Evolutionary conservation across 2,329 filamentous ascomycete genomes (phyloP).

Genomic region (Aspergillus viridinutans): DNA sequence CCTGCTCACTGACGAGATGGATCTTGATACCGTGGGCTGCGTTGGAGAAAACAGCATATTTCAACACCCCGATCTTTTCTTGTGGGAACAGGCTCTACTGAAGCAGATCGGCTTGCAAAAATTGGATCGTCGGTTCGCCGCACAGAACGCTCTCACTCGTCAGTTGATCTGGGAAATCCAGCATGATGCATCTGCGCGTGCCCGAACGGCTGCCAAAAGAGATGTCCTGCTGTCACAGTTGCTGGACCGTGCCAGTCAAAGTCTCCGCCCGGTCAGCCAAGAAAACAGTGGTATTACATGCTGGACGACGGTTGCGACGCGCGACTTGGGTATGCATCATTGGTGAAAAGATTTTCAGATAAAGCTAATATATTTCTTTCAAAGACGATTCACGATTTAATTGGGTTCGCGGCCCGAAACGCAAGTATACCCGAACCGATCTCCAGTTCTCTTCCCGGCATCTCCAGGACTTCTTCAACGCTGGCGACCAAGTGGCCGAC

Average conservation of each 20-base stretch:
- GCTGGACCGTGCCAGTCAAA: conserved; percentile 20
- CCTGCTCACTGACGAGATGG: conserved; percentile 17
- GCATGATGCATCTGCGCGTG: conserved; percentile 27
- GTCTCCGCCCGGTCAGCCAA: conserved; percentile 21
- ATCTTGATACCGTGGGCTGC: conserved; percentile 20
- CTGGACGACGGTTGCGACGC: conserved; percentile 27
- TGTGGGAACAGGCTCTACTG: conserved; percentile 30
- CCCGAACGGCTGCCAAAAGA: conserved; percentile 21
- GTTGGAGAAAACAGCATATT: conserved; percentile 9
- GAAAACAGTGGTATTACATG: conserved; percentile 29
- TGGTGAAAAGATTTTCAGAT: neutral
- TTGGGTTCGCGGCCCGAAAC: conserved; percentile 29
- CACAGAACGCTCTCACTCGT: conserved; percentile 33
- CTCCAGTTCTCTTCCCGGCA: conserved; percentile 33
- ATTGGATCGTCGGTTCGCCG: conserved; percentile 27
- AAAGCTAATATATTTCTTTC: conserved; percentile 11
- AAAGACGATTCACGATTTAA: conserved; percentile 26
- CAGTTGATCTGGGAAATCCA: conserved; percentile 38
- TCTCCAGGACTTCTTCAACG: conserved; percentile 34
- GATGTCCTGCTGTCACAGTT: conserved; percentile 25
- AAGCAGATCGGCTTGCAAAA: conserved; percentile 31
- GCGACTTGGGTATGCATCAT: conserved; percentile 26
- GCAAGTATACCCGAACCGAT: conserved; percentile 30
- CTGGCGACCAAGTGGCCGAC: conserved; percentile 30
- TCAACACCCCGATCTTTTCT: conserved; percentile 18